Conservation (phyloP, 2,329 filamentous ascomycete species). For the Aspergillus thermomutatus region DNA sequence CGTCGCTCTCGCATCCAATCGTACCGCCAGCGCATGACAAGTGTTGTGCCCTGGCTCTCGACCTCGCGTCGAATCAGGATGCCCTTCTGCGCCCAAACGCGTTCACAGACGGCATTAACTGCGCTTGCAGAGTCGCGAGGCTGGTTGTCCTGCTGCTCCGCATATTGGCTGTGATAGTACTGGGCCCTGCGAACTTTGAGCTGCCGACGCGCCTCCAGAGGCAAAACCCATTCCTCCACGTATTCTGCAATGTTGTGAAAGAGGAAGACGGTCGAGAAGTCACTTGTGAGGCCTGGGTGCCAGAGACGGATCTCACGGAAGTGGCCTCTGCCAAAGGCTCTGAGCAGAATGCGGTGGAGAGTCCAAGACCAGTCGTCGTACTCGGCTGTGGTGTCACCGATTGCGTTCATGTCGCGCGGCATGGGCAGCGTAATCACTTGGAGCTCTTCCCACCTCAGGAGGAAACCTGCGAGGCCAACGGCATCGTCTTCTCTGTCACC, state of each 20-base stretch:
- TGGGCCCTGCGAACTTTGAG: background rate
- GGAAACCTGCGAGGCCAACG: background rate
- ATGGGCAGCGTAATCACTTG: background rate
- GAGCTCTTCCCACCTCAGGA: background rate
- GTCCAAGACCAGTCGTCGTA: background rate
- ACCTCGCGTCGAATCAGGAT: background rate
- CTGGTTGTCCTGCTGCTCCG: background rate
- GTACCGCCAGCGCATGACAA: background rate
- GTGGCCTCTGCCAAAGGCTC: background rate
- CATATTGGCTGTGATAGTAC: background rate
- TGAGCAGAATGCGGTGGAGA: background rate
- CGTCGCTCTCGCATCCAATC: background rate
- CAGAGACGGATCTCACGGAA: background rate
- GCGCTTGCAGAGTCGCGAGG: background rate
- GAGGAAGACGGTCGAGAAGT: background rate
- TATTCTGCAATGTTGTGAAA: background rate
- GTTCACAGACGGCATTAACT: background rate
- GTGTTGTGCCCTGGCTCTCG: background rate
- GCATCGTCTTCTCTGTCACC: background rate
- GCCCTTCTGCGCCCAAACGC: background rate
- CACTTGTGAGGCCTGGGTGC: background rate
- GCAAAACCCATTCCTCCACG: background rate
- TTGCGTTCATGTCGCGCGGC: background rate
- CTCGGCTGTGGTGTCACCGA: background rate
- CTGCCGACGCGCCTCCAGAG: background rate